A percentile compares a stretch with the other conserved stretches of the same genome.
Conservation (phyloP, 2,329 filamentous ascomycete species). For the Alternaria conjuncta region DNA sequence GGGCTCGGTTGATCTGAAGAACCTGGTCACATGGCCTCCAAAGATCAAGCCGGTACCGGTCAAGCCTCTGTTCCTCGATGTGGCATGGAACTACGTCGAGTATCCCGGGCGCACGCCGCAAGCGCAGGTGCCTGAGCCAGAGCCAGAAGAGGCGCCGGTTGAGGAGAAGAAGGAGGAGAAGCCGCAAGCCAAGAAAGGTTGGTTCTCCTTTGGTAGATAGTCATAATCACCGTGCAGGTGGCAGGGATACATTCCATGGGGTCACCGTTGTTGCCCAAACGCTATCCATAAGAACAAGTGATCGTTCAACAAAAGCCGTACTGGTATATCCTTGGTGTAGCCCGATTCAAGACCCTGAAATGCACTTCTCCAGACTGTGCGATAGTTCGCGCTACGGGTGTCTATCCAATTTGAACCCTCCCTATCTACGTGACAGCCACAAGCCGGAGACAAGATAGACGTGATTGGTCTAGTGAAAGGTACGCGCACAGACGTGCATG, state of each 20-base stretch:
- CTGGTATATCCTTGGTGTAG: background rate
- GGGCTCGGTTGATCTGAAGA: constrained; percentile 72
- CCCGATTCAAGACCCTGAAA: constrained; percentile 6
- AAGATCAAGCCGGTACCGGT: constrained; percentile 82
- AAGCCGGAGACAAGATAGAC: constrained; percentile 16
- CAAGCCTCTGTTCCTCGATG: constrained; percentile 94
- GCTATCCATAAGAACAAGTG: background rate
- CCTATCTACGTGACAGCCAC: constrained; percentile 17
- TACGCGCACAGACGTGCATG: constrained; percentile 15
- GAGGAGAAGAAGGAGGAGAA: constrained; percentile 41
- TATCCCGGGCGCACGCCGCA: constrained; percentile 71
- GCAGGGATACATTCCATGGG: constrained; percentile 6
- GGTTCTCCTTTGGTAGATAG: constrained; percentile 59
- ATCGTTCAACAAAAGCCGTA: background rate
- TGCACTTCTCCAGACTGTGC: constrained; percentile 6
- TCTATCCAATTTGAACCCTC: constrained; percentile 14
- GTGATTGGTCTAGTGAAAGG: constrained; percentile 26
- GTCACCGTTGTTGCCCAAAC: constrained; percentile 9
- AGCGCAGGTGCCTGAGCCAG: constrained; percentile 36
- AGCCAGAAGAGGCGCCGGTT: constrained; percentile 31
- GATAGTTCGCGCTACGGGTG: constrained; percentile 17
- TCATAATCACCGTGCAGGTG: background rate
- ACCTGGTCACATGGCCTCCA: constrained; percentile 87
- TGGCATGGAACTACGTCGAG: constrained; percentile 96
- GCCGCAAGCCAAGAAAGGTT: constrained; percentile 56